Evolutionary conservation across 164 flowering plant genomes (phyloP).

Genomic region (Umbilicus rupestris): DNA sequence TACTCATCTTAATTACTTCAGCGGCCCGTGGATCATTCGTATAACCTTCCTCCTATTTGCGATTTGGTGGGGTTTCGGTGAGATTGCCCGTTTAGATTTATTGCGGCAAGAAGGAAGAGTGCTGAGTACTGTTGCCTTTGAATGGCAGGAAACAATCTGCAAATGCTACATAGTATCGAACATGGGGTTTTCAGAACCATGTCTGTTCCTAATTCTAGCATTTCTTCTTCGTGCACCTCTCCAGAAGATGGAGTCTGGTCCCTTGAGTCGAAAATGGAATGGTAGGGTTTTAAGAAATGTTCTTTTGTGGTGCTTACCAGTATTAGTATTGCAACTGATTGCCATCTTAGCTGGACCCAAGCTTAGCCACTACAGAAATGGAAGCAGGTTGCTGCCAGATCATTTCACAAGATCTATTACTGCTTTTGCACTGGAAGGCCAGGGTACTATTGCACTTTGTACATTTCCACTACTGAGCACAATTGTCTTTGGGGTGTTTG

Average conservation of each 20-base stretch:
- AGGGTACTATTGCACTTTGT: not conserved
- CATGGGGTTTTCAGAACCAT: constrained; percentile 8
- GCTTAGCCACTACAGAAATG: not conserved
- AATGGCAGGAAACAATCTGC: constrained; percentile 9
- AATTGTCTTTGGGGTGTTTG: constrained; percentile 1
- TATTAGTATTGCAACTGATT: not conserved
- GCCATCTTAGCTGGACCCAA: constrained; percentile 1
- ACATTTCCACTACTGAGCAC: constrained; percentile 8
- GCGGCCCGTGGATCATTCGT: constrained; percentile 5
- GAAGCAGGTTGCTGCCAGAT: constrained; percentile 4
- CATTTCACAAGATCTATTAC: not conserved
- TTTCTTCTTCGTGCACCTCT: constrained; percentile 7
- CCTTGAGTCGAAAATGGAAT: constrained; percentile 1
- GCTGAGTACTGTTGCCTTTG: not conserved
- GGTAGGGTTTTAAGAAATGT: not conserved
- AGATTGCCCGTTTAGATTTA: not conserved
- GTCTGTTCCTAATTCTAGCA: not conserved
- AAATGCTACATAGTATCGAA: constrained; percentile 7
- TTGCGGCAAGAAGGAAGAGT: constrained; percentile 1
- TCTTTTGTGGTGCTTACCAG: constrained; percentile 1
- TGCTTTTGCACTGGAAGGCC: not conserved
- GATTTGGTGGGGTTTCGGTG: constrained; percentile 9
- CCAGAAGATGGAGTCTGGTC: constrained; percentile 11
- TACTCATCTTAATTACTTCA: constrained; percentile 5
- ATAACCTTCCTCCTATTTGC: constrained; percentile 5